These are phyloP conservation scores for Botrytis sinoallii DNA, from an alignment of 2,329 filamentous ascomycete species.

Conservation along the genomic window DNA sequence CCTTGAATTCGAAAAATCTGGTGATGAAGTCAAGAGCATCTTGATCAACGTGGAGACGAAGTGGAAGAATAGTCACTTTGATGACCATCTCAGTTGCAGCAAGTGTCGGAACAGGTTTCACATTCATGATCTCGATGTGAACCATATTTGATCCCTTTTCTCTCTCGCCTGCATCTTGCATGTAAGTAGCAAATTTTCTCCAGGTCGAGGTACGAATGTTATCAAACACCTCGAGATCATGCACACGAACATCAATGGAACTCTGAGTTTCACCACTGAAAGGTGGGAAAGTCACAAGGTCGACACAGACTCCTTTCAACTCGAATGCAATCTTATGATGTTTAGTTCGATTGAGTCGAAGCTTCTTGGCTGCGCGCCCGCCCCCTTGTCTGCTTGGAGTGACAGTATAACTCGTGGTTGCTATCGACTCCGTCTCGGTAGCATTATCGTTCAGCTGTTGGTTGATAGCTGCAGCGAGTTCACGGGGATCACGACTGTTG, in stretches of 20 bases:
- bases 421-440: conserved; percentile 87
- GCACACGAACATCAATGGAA: conserved; percentile 79
- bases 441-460: conserved; percentile 79
- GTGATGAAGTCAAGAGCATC: conserved; percentile 96
- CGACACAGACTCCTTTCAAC: conserved; percentile 76
- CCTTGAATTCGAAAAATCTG: conserved; percentile 97
- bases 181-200: conserved; percentile 96
- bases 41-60: conserved; percentile 93
- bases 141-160: conserved; percentile 88
- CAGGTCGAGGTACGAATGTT: conserved; percentile 93
- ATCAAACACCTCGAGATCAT: conserved; percentile 86
- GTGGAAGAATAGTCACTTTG: conserved; percentile 72
- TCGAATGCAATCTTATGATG: conserved; percentile 96
- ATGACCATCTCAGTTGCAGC: conserved; percentile 88
- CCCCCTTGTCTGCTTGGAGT: conserved; percentile 51
- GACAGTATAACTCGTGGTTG: conserved; percentile 67
- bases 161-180: conserved; percentile 79
- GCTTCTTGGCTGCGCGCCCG: conserved; percentile 45
- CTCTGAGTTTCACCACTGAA: conserved; percentile 78
- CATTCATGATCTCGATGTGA: conserved; percentile 82
- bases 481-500: conserved; percentile 77
- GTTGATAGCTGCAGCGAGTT: conserved; percentile 81
- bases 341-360: conserved; percentile 80
- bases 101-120: conserved; percentile 79
- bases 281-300: conserved; percentile 77